Evolutionary conservation across 768 basidiomycete species (phyloP), one percentile per base, ranked within the genome.

Genomic region (Agrocybe praecox): DNA sequence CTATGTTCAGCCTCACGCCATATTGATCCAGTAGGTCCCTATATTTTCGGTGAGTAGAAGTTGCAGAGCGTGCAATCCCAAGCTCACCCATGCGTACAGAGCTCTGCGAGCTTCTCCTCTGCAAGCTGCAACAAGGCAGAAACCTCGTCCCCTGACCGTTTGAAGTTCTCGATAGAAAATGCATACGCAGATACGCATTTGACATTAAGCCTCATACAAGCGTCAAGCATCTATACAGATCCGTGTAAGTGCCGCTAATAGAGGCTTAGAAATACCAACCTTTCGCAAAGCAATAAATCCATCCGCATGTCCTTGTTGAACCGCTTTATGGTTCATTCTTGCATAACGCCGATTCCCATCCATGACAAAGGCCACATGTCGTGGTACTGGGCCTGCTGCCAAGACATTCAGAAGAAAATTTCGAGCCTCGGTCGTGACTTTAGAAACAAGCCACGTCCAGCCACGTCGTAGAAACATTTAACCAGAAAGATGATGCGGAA

Each of bases 141-240:
- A 1, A 99, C 94, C 69, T 99, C 97, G 4, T 88, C 88, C 52
- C 83, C 76, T 0, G 89, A 81, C 19, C 97, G 83, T 59, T 92
- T 92, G 76, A 98, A 98, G 74, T 98, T 99, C 65, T 98, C 96
- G 58, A 98, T 94, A 1, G 95, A 85, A 72, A 99, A 99, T n/a
- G 94, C 94, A 65, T 96, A 99, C n/a, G 89, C 92, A 2, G 93
- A 88, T 22, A 98, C 94, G 57, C 90, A 94, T 57, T 76, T 80
- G 47, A 99, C 80, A 12, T 85, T 76, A n/a, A 99, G 80, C 1
- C 81, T 77, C 19, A 96, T 75, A 64, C 96, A 96, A 24, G 95
- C 79, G 69, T 95, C 92, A 17, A 98, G 76, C 53, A 93, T 80
- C 96, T 98, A 60, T 12, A 43, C 9, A 26, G 26, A 9, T 29